Evolutionary conservation across 1,139 yeast species (phyloP).

Genomic region (Lizanozyma gosingica): DNA sequence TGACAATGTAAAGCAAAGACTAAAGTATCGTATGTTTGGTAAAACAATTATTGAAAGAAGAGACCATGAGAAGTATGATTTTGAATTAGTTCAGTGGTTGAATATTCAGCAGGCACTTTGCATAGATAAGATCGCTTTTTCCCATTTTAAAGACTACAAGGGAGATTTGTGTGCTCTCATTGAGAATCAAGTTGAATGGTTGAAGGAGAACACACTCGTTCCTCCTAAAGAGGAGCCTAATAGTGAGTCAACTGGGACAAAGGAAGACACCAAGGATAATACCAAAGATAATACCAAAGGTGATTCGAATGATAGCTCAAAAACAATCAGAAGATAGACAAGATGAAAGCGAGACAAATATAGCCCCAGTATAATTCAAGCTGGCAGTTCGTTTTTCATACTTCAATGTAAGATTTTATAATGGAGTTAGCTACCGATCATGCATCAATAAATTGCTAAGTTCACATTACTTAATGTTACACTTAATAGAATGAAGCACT

Average conservation of each 20-base stretch:
- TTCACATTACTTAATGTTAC: too few relatives aligned
- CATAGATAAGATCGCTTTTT: neutral
- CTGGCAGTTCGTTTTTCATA: too few relatives aligned
- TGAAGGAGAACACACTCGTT: neutral
- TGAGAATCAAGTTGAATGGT: neutral
- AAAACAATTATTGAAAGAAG: neutral
- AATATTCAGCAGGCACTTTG: neutral
- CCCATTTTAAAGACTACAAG: neutral
- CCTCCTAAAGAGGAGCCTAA: neutral
- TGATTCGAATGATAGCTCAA: neutral
- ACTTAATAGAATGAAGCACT: too few relatives aligned
- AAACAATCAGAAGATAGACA: too few relatives aligned
- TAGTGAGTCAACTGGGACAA: conserved; percentile 8
- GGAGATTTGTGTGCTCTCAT: neutral
- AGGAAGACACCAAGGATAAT: conserved; percentile 4
- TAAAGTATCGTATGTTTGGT: neutral
- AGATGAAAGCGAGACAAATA: too few relatives aligned
- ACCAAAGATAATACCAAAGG: neutral
- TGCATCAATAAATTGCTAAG: too few relatives aligned
- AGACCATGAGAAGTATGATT: neutral
- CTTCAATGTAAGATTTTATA: too few relatives aligned
- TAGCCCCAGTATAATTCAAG: too few relatives aligned
- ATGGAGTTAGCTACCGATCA: too few relatives aligned
- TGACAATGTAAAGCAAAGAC: neutral
- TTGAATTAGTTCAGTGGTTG: neutral